A percentile compares a stretch with the other conserved stretches of the same genome.
Evolutionary conservation across 108 stramenopile genomes (phyloP).

Genomic region (Pseudonitzschia multiseries): DNA sequence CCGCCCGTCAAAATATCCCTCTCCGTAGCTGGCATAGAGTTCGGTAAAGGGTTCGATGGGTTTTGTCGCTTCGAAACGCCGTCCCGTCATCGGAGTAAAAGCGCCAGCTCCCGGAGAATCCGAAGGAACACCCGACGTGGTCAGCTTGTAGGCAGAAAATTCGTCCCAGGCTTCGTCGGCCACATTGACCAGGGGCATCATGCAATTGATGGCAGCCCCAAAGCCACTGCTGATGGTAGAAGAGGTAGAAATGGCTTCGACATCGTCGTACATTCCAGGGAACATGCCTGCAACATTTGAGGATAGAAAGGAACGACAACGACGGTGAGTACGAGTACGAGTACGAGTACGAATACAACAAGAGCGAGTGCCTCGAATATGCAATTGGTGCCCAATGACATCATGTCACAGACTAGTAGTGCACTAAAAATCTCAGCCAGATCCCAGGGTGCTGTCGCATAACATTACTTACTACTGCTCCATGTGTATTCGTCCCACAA

Average conservation of each 20-base stretch:
- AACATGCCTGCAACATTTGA: constrained; percentile 13
- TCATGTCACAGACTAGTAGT: too few species aligned
- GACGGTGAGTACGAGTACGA: too few species aligned
- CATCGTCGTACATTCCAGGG: constrained; percentile 35
- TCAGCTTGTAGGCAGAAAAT: constrained; percentile 16
- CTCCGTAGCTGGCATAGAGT: constrained; percentile 36
- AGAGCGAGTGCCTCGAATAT: too few species aligned
- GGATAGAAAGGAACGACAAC: too few species aligned
- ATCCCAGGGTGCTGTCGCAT: too few species aligned
- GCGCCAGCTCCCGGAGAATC: constrained; percentile 36
- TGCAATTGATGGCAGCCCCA: constrained; percentile 50
- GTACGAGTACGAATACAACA: too few species aligned
- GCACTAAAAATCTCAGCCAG: too few species aligned
- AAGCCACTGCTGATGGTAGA: constrained; percentile 30
- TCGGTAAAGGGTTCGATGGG: constrained; percentile 27
- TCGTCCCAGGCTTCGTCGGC: constrained; percentile 11
- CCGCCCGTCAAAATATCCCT: constrained; percentile 30
- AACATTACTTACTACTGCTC: neutral
- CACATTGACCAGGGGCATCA: constrained; percentile 39
- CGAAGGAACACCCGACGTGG: constrained; percentile 26
- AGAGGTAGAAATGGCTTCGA: constrained; percentile 9
- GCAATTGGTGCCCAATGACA: too few species aligned
- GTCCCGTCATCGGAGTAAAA: constrained; percentile 28
- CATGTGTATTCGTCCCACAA: constrained; percentile 26
- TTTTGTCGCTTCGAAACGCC: constrained; percentile 19